Evolutionary conservation across 1,284 basidiomycete genomes (phyloP), one percentile per base, ranked within the genome.

Genomic region (Ustilago trichophora): DNA sequence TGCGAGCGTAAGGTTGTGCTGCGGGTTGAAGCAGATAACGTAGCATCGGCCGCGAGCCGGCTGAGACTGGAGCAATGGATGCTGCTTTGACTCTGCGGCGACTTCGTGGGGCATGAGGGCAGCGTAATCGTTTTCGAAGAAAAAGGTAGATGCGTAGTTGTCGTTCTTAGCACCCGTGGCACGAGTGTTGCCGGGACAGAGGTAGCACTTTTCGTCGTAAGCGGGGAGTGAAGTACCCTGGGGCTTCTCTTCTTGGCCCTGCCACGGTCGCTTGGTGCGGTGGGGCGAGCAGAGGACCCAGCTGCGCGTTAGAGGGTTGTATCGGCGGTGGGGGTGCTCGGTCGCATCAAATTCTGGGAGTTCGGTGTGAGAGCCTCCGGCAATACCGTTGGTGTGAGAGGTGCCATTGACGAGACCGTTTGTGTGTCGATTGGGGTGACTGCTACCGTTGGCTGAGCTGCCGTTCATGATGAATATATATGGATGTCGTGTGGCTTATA

Each of bases 1-100:
- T 0, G 94, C 89, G 19, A 97, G 86, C 1, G 93, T 93, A n/a
- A 95, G 84, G 80, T 95, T 91, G 81, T 97, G 94, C 42, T 89
- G 84, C 2, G 92, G 92, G 80, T 93, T 89, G 83, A 94, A 97
- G 78, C 91, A 87, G 54, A 98, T 82, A 24, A 98, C 94, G 80
- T 93, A 92, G 82, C 93, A 97, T 18, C 85, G 86, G 9, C 94
- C 94, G 50, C 90, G 85, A 1, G 93, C 87, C 0, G 92, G 89
- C 62, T 90, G 85, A 0, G 86, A 84, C 3, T 84, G 85, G 57
- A 95, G 86, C 40, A 96, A 83, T 3, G 66, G 72, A 37, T 76
- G 72, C 34, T 59, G 55, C 22, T 65, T 43, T 45, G 37, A 36
- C 18, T 69, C 66, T 3, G 26, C 45, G 3, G 66, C 73, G 3